Evolutionary conservation across 2,329 filamentous ascomycete genomes (phyloP).

Genomic region (Aureobasidium sp.): DNA sequence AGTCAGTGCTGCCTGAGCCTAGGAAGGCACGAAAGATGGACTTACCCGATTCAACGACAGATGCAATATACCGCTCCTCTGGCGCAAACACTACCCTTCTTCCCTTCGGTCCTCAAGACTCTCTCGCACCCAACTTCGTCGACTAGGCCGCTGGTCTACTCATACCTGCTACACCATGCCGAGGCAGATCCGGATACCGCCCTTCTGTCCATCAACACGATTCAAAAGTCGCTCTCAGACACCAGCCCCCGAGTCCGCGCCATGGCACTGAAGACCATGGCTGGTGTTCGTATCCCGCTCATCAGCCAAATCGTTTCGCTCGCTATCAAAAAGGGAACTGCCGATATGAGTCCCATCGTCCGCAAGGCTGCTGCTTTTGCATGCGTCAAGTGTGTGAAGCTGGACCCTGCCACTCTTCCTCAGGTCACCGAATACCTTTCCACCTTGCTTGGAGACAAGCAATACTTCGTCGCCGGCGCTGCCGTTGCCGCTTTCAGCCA

Average conservation of each 20-base stretch:
- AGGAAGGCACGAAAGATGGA: neutral
- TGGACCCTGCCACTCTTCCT: constrained; percentile 78
- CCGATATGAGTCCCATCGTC: constrained; percentile 91
- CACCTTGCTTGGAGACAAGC: constrained; percentile 74
- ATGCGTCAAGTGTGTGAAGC: constrained; percentile 88
- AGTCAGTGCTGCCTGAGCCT: neutral
- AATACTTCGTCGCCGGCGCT: constrained; percentile 88
- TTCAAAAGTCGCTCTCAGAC: constrained; percentile 94
- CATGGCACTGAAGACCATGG: constrained; percentile 93
- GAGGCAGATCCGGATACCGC: constrained; percentile 94
- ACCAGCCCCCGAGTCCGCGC: constrained; percentile 83
- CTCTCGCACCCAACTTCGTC: constrained; percentile 89
- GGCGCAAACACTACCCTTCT: constrained; percentile 82
- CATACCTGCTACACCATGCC: constrained; percentile 94
- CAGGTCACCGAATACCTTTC: constrained; percentile 77
- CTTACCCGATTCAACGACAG: constrained; percentile 36
- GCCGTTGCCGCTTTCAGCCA: constrained; percentile 85
- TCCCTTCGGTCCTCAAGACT: constrained; percentile 98
- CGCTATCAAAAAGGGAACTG: constrained; percentile 87
- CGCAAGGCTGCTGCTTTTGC: constrained; percentile 86
- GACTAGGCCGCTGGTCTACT: constrained; percentile 97
- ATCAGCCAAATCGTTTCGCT: constrained; percentile 96
- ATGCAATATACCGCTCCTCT: constrained; percentile 93
- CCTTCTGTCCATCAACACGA: constrained; percentile 94
- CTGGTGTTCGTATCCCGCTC: constrained; percentile 89